These are phyloP conservation scores for Ogataea hybrid DNA, from an alignment of 1,139 yeast genomes.

Conservation along the genomic window DNA sequence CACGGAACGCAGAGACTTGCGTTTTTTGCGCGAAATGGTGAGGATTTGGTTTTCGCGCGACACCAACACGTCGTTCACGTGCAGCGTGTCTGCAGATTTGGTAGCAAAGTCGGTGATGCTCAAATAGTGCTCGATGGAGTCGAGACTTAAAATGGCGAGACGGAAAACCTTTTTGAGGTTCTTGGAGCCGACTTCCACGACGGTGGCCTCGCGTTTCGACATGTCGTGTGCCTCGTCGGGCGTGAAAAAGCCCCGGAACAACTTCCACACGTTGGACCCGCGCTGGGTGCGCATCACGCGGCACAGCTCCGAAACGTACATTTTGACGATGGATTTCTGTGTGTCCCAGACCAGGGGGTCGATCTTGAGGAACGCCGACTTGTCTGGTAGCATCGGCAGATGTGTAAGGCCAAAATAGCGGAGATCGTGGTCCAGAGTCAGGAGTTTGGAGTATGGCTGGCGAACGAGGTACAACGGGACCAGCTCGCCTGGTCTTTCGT, in stretches of 20 bases:
- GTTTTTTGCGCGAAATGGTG: conserved; percentile 23
- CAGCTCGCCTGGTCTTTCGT: too few relatives aligned
- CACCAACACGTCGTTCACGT: conserved; percentile 22
- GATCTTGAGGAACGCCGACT: too few relatives aligned
- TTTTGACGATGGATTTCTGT: too few relatives aligned
- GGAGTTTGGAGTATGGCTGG: too few relatives aligned
- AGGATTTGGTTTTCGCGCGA: conserved; percentile 25
- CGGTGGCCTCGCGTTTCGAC: conserved; percentile 18
- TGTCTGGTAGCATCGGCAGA: too few relatives aligned
- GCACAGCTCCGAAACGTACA: too few relatives aligned
- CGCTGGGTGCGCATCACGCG: conserved; percentile 20
- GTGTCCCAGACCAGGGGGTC: too few relatives aligned
- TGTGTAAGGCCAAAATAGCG: too few relatives aligned
- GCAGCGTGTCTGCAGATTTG: conserved; percentile 21
- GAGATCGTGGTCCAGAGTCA: too few relatives aligned
- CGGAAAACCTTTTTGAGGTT: conserved; percentile 26
- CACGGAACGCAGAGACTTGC: conserved; percentile 25
- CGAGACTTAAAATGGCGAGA: conserved; percentile 20
- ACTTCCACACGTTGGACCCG: conserved; percentile 23
- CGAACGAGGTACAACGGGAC: too few relatives aligned
- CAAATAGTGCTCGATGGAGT: conserved; percentile 22
- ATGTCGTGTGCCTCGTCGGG: conserved; percentile 25
- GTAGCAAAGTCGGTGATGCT: conserved; percentile 19
- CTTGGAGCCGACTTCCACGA: conserved; percentile 19
- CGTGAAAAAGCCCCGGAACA: conserved; percentile 28